A percentile compares a stretch with the other conserved stretches of the same genome.
These are phyloP conservation scores for Exidia glandulosa DNA, from an alignment of 768 basidiomycete species.

Conservation along the genomic window DNA sequence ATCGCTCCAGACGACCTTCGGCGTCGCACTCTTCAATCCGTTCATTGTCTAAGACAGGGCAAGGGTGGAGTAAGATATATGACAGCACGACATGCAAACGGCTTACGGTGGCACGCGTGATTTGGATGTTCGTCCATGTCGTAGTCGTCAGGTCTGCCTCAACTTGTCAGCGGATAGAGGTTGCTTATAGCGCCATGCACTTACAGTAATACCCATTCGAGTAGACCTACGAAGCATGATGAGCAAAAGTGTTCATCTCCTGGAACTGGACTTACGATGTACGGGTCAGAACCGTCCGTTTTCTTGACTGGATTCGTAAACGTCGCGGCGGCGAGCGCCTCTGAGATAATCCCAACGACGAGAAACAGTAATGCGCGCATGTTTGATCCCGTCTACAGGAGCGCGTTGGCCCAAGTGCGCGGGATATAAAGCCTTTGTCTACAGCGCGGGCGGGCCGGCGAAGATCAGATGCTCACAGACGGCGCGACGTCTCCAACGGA, in stretches of 20 bases:
- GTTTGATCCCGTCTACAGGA: neutral
- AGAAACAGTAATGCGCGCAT: neutral
- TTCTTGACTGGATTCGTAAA: slow-evolving; percentile 7
- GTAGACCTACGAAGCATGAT: neutral
- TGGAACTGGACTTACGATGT: neutral
- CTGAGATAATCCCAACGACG: neutral
- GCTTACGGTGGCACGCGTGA: neutral
- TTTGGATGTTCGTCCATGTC: slow-evolving; percentile 1
- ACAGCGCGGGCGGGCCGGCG: no score
- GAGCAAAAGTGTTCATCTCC: neutral
- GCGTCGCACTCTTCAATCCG: slow-evolving; percentile 2
- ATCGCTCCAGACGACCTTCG: slow-evolving; percentile 5
- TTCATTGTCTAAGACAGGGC: neutral
- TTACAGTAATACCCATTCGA: slow-evolving; percentile 1
- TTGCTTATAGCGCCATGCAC: neutral
- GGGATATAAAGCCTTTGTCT: no score
- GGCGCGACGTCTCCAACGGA: no score
- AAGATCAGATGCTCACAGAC: no score
- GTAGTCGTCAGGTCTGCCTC: neutral
- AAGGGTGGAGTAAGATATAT: neutral
- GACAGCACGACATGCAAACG: no score
- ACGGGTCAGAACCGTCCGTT: slow-evolving; percentile 5
- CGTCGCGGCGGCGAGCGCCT: neutral
- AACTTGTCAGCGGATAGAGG: neutral
- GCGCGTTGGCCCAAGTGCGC: neutral